phyloP scores from a whole-genome alignment of 2,329 filamentous ascomycete species.

The Ceratocystis albifundus region DNA sequence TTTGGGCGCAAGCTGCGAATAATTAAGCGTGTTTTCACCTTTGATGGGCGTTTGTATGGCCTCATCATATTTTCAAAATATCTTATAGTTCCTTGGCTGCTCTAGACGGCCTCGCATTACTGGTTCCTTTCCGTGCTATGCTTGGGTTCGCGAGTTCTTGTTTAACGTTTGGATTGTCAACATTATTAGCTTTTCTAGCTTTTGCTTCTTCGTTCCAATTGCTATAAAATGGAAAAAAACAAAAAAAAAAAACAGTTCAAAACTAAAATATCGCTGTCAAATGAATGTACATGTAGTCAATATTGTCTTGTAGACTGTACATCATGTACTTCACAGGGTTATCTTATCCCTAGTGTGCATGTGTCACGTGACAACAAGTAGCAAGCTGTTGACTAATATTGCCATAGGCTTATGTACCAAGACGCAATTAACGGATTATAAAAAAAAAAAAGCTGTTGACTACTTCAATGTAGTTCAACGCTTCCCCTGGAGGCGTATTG shows the following conservation, averaged over 20 bases:
- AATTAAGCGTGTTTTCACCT: not conserved
- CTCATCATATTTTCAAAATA: not conserved
- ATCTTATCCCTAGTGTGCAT: not conserved
- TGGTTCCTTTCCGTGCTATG: slow-evolving; percentile 14
- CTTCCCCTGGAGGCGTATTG: not conserved
- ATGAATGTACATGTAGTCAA: not conserved
- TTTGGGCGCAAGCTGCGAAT: not conserved
- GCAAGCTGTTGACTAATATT: not conserved
- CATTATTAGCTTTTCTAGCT: slow-evolving; percentile 12
- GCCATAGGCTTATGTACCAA: too few relatives aligned
- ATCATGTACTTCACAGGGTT: too few relatives aligned
- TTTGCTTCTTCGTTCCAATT: slow-evolving; percentile 15
- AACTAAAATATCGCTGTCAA: not conserved
- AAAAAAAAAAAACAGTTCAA: slow-evolving; percentile 19
- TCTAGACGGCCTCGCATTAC: slow-evolving; percentile 17
- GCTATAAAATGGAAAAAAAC: slow-evolving; percentile 14
- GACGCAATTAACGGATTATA: too few relatives aligned
- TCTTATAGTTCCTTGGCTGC: slow-evolving; percentile 14
- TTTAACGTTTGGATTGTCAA: slow-evolving; percentile 18
- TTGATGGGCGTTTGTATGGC: not conserved
- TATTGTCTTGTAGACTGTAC: too few relatives aligned
- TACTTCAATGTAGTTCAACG: not conserved
- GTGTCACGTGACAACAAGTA: not conserved
- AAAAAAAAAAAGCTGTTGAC: not conserved
- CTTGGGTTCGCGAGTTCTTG: slow-evolving; percentile 19